Evolutionary conservation across 495 filamentous ascomycete genomes (phyloP).

Genomic region (Aspergillus affinis): DNA sequence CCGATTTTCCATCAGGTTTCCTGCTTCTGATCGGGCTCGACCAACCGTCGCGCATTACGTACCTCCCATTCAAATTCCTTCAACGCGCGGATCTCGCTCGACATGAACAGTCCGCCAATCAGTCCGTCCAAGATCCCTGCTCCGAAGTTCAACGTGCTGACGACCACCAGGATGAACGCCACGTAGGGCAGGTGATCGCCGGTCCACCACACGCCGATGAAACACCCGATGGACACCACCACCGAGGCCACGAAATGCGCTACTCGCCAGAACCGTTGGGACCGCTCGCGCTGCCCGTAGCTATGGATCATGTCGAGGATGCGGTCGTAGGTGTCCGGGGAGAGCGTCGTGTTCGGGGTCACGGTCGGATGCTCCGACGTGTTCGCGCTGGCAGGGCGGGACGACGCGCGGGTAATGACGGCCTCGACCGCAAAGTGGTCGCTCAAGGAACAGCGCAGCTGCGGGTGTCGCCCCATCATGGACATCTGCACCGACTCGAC

Average conservation of each 20-base stretch:
- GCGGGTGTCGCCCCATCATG: slow-evolving; percentile 82
- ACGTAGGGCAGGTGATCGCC: slow-evolving; percentile 64
- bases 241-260: slow-evolving; percentile 70
- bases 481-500: slow-evolving; percentile 68
- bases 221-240: slow-evolving; percentile 64
- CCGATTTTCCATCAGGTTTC: slow-evolving; percentile 4
- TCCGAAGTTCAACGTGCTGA: slow-evolving; percentile 72
- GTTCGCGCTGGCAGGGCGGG: not conserved
- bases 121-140: slow-evolving; percentile 80
- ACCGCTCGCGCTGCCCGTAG: slow-evolving; percentile 66
- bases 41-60: slow-evolving; percentile 56
- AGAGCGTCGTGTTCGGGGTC: slow-evolving; percentile 35
- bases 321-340: slow-evolving; percentile 64
- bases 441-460: slow-evolving; percentile 77
- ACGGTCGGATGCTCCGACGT: slow-evolving; percentile 4
- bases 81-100: slow-evolving; percentile 77
- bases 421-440: slow-evolving; percentile 84
- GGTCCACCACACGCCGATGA: slow-evolving; percentile 83
- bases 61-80: slow-evolving; percentile 97
- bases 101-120: slow-evolving; percentile 83
- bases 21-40: slow-evolving; percentile 11
- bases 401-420: slow-evolving; percentile 32
- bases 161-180: slow-evolving; percentile 74
- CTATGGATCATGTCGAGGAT: slow-evolving; percentile 65
- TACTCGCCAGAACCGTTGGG: slow-evolving; percentile 68